phyloP scores from a whole-genome alignment of 2,329 filamentous ascomycete genomes.

The Verticillium nonalfalfae region DNA sequence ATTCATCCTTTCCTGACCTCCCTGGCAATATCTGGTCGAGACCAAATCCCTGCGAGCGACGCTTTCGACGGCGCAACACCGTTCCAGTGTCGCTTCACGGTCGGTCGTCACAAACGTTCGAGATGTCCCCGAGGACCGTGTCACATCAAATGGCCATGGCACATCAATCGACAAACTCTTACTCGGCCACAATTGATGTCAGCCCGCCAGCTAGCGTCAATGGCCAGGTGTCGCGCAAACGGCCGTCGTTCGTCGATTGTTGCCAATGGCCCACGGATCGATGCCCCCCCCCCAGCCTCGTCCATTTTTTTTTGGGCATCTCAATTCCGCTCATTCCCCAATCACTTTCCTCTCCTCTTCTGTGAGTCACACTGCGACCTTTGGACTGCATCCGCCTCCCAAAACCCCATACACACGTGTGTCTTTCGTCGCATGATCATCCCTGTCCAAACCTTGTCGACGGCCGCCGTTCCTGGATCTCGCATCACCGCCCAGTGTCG shows the following conservation, averaged over 20 bases:
- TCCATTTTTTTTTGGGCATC: background rate
- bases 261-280: background rate
- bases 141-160: background rate
- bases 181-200: background rate
- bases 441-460: constrained; percentile 3
- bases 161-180: background rate
- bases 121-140: background rate
- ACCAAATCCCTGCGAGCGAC: background rate
- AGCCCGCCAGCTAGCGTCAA: background rate
- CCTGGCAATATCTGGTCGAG: background rate
- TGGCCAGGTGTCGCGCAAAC: background rate
- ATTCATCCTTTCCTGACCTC: background rate
- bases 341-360: background rate
- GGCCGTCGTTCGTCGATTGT: background rate
- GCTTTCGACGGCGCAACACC: background rate
- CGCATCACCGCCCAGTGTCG: constrained; percentile 7
- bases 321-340: background rate
- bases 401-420: constrained; percentile 12
- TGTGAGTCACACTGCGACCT: background rate
- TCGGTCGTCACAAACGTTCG: no score
- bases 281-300: background rate
- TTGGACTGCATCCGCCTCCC: background rate
- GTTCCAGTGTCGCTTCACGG: background rate
- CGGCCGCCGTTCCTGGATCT: constrained; percentile 12
- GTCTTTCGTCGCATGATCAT: constrained; percentile 12